phyloP scores from a whole-genome alignment of 1,284 basidiomycete genomes.

The Lentinula novae-zelandiae region DNA sequence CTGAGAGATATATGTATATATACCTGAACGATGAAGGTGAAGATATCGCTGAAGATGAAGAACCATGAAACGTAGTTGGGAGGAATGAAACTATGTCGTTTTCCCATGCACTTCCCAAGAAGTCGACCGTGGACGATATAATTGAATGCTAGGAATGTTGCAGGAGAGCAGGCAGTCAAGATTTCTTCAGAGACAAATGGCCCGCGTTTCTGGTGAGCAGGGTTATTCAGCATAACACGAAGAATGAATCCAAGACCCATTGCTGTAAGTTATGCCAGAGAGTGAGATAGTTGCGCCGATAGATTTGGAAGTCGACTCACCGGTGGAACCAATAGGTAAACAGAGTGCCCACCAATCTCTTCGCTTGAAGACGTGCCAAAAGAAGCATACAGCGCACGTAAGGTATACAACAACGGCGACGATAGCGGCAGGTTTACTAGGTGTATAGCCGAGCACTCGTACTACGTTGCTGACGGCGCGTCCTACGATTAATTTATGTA shows the following conservation, averaged over 20 bases:
- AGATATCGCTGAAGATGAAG: conserved; percentile 28
- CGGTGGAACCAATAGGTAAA: conserved; percentile 24
- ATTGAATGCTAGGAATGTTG: conserved; percentile 28
- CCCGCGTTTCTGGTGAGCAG: conserved; percentile 7
- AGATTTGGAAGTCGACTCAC: conserved; percentile 11
- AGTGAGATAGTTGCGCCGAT: neutral
- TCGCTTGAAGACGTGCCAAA: conserved; percentile 16
- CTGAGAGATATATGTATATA: conserved; percentile 1
- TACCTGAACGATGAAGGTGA: conserved; percentile 40
- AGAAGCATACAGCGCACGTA: conserved; percentile 14
- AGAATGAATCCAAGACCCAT: conserved; percentile 13
- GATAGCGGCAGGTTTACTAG: conserved; percentile 19
- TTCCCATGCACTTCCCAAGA: conserved; percentile 19
- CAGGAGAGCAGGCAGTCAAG: conserved; percentile 14
- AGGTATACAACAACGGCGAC: conserved; percentile 21
- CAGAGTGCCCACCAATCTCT: conserved; percentile 28
- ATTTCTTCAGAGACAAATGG: conserved; percentile 8
- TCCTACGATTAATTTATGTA: neutral
- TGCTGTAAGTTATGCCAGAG: neutral
- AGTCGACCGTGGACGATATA: conserved; percentile 28
- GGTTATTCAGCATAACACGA: conserved; percentile 1
- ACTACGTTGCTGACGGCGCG: neutral
- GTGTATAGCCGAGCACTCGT: conserved; percentile 18
- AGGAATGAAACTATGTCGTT: conserved; percentile 19
- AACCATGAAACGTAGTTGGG: conserved; percentile 21